phyloP scores from a whole-genome alignment of 2,329 filamentous ascomycete genomes.

The Colletotrichum falcatum region DNA sequence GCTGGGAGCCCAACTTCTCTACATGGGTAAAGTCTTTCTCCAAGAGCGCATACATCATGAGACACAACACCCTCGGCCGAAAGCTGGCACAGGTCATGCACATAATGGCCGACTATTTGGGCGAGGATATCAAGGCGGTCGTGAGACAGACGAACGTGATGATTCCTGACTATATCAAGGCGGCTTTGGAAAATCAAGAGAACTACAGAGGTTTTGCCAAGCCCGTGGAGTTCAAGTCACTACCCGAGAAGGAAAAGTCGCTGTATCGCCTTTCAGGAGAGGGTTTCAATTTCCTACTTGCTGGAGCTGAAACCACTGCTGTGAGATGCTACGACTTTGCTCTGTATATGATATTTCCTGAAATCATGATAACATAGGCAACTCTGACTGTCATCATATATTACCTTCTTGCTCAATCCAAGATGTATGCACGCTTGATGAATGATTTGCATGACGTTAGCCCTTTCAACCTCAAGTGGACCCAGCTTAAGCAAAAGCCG shows the following conservation, averaged over 20 bases:
- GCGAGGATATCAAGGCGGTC: slow-evolving; percentile 44
- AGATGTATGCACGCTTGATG: slow-evolving; percentile 43
- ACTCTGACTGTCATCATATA: slow-evolving; percentile 46
- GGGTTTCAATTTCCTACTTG: slow-evolving; percentile 57
- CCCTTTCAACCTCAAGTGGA: slow-evolving; percentile 45
- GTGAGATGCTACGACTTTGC: slow-evolving; percentile 28
- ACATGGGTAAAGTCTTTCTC: slow-evolving; percentile 51
- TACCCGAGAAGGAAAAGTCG: slow-evolving; percentile 37
- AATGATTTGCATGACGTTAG: slow-evolving; percentile 46
- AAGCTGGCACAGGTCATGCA: slow-evolving; percentile 45
- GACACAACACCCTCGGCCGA: slow-evolving; percentile 47
- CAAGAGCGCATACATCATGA: slow-evolving; percentile 49
- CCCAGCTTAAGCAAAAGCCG: slow-evolving; percentile 53
- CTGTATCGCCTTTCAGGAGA: slow-evolving; percentile 37
- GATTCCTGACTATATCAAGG: slow-evolving; percentile 45
- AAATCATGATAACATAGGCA: slow-evolving; percentile 33
- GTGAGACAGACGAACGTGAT: slow-evolving; percentile 46
- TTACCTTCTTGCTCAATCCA: slow-evolving; percentile 47
- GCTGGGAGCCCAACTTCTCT: slow-evolving; percentile 51
- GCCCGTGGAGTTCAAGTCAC: slow-evolving; percentile 44
- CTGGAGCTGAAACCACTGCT: slow-evolving; percentile 64
- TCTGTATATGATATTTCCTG: not conserved
- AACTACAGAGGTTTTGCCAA: slow-evolving; percentile 47
- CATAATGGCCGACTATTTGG: slow-evolving; percentile 44
- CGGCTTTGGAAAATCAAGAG: slow-evolving; percentile 42